phyloP scores from a whole-genome alignment of 805 yeast species.

The Ogataea methylovora region DNA sequence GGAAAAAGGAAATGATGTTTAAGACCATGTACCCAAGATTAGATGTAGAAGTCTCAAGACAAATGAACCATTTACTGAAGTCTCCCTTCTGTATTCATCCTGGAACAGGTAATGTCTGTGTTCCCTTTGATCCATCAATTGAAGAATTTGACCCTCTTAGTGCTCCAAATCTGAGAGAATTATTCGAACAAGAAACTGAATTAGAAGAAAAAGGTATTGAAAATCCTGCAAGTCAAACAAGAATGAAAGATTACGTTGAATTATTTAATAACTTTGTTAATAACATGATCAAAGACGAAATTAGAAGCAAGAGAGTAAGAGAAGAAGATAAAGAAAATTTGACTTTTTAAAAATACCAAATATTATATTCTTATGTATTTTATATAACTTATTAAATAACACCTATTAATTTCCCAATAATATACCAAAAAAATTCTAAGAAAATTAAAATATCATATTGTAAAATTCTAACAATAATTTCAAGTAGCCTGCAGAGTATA shows the following conservation, averaged over 20 bases:
- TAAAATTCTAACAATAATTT: constrained; percentile 8
- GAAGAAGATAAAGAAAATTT: constrained; percentile 18
- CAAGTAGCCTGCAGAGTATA: constrained; percentile 23
- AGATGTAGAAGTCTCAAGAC: constrained; percentile 88
- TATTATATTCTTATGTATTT: background rate
- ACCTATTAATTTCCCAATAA: background rate
- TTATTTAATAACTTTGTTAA: constrained; percentile 58
- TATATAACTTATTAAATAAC: background rate
- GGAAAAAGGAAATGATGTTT: constrained; percentile 74
- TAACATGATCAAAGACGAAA: constrained; percentile 48
- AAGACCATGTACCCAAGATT: constrained; percentile 83
- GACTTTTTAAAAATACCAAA: constrained; percentile 9
- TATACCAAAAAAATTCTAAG: constrained; percentile 5
- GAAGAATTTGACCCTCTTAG: constrained; percentile 65
- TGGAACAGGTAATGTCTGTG: constrained; percentile 91
- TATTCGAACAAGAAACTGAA: constrained; percentile 58
- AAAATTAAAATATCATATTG: constrained; percentile 11
- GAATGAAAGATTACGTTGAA: constrained; percentile 41
- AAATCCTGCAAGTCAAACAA: constrained; percentile 1
- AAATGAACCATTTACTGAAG: constrained; percentile 83
- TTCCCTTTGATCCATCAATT: constrained; percentile 57
- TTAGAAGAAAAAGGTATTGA: constrained; percentile 25
- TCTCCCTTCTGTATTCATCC: constrained; percentile 98
- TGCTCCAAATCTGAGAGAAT: constrained; percentile 66
- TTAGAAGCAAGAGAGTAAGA: constrained; percentile 28